Conservation (phyloP, 257 asterid species). For the Gentiana straminea region DNA sequence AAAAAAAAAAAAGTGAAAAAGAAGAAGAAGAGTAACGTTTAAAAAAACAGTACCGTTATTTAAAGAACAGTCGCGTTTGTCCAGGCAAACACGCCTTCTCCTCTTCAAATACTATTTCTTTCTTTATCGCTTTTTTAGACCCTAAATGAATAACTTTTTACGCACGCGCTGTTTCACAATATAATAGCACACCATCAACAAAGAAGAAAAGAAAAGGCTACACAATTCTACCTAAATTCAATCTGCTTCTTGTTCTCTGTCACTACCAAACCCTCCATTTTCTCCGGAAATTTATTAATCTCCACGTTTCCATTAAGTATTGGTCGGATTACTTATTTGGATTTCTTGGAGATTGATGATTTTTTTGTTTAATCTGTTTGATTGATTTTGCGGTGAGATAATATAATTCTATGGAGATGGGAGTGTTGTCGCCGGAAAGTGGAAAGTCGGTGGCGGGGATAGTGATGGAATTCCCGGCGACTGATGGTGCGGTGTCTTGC, state of each 20-base stretch:
- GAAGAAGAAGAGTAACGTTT: too few relatives aligned
- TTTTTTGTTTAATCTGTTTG: background rate
- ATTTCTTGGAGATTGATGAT: background rate
- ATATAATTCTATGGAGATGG: constrained; percentile 13
- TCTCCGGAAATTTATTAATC: too few relatives aligned
- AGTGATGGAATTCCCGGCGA: constrained; percentile 76
- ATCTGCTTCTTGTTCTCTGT: too few relatives aligned
- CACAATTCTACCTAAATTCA: too few relatives aligned
- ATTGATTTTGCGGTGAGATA: background rate
- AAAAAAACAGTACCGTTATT: too few relatives aligned
- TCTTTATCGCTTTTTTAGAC: background rate
- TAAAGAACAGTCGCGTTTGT: too few relatives aligned
- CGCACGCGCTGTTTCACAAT: background rate
- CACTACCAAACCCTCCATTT: too few relatives aligned
- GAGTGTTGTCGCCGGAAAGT: constrained; percentile 66
- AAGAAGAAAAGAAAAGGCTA: too few relatives aligned
- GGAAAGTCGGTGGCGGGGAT: constrained; percentile 37
- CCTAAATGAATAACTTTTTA: constrained; percentile 9
- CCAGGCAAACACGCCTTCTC: background rate
- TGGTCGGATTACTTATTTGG: too few relatives aligned
- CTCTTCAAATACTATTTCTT: background rate
- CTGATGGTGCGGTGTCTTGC: constrained; percentile 50
- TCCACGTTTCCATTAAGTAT: background rate
- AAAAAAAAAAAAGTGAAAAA: too few relatives aligned
- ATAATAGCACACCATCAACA: too few relatives aligned